Evolutionary conservation across 805 yeast genomes (phyloP), one percentile per base, ranked within the genome.

Genomic region (Saccharomyces kudriavzevii): DNA sequence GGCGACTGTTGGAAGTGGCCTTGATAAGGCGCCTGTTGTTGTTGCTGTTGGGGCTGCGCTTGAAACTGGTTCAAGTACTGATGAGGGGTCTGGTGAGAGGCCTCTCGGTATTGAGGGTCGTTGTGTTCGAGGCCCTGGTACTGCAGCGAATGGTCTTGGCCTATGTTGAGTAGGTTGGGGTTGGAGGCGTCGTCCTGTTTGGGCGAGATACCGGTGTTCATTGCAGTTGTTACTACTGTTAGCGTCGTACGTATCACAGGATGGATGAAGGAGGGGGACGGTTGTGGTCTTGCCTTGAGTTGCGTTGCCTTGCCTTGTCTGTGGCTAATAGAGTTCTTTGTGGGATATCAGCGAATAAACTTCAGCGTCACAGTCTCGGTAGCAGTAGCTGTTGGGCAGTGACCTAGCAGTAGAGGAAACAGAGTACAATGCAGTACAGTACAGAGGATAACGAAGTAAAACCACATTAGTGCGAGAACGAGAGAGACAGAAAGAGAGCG

Each of bases 141-240:
- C 45, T 63, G 64, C 52, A 65, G 49, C 24, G 58, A 45, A 35
- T 61, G 61, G 40, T 63, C 66, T 50, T 60, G 63, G 24, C 58
- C 52, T 31, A 55, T 48, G 25, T 53, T 56, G 43, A 56, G 54
- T 10, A 57, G 50, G 49, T 47, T 47, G 49, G 24, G 28, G 49
- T 30, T 29, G 25, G 50, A 48, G 45, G 58, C 52, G 51, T 59
- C 61, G 55, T 61, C 62, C 54, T 56, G 59, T 51, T 55, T 58
- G 51, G 63, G 60, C 53, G 61, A 58, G 40, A 49, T 55, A 48
- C 60, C 58, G 35, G 58, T 49, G 50, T 55, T 57, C 35, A 58
- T 51, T 48, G 48, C 52, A 24, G 60, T 54, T 50, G 57, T 52
- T 43, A 51, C 57, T 48, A 57, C 54, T 45, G 55, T 57, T 10